Conservation (phyloP, 495 filamentous ascomycete genomes). For the Neurospora sublineolata region DNA sequence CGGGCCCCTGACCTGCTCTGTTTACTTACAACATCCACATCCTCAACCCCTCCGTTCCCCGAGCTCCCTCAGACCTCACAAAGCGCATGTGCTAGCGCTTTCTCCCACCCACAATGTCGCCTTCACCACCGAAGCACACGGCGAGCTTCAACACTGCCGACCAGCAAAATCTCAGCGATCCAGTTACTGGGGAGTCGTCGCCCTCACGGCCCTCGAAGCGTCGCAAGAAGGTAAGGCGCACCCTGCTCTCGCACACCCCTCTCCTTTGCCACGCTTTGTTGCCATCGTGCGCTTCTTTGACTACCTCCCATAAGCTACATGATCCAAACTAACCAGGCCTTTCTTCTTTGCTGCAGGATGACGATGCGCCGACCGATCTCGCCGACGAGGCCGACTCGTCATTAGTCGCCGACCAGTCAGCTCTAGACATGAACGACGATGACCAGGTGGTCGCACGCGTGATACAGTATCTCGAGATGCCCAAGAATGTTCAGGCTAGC, state of each 20-base stretch:
- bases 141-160: constrained; percentile 26
- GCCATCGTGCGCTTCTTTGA: background rate
- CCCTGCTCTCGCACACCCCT: constrained; percentile 13
- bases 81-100: constrained; percentile 13
- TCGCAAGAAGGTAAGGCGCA: constrained; percentile 54
- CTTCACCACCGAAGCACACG: constrained; percentile 33
- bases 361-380: constrained; percentile 12
- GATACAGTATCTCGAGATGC: constrained; percentile 52
- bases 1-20: background rate
- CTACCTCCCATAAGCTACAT: background rate
- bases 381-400: constrained; percentile 32
- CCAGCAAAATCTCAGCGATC: constrained; percentile 20
- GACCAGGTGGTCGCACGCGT: constrained; percentile 61
- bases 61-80: background rate
- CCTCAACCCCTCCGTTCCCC: background rate
- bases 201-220: constrained; percentile 62
- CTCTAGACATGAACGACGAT: constrained; percentile 39
- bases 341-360: constrained; percentile 4
- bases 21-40: background rate
- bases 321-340: background rate
- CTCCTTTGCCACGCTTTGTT: constrained; percentile 9
- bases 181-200: constrained; percentile 42
- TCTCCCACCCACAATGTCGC: constrained; percentile 17
- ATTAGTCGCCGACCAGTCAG: constrained; percentile 36
- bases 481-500: constrained; percentile 52